Base-by-base conservation (phyloP, 768 basidiomycete genomes). In the Lactarius tabidus region DNA sequence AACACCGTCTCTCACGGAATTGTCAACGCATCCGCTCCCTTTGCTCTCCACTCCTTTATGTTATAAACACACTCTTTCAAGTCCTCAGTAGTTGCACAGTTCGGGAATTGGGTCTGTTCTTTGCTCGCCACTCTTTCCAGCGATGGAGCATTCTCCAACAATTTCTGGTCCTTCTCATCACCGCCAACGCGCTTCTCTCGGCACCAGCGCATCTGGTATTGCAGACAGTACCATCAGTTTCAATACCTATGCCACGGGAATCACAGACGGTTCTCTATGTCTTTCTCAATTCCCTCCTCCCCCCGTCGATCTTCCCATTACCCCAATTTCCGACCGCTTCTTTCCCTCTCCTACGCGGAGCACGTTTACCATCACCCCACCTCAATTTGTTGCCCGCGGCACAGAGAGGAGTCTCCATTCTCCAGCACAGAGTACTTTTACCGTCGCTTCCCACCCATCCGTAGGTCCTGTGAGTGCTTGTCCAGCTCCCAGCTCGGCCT, bases 151-250 rank as follows among this genome's bases (percentile, higher is more conserved):
- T 31, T 12, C 51, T 45, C 31, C 35, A 36, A 54, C 28, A n/a
- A 48, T 3, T 23, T 12, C 23, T 38, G 17, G 54, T 33, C 28
- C 68, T 38, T 33, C 59, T 14, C 57, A 64, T 43, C 80, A 82
- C 74, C 69, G 71, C 38, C 72, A 76, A 53, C 73, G 70, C 36
- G 71, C 73, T 23, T 86, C 84, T 41, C 70, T 81, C 53, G 78
- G 79, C 59, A 85, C 85, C 43, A 81, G 79, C 65, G 82, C 80
- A 7, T 86, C 85, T n/a, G 82, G 78, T 31, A 73, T 85, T 45
- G 83, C 85, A 38, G 82, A 81, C 57, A 85, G 83, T 59, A 82
- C 83, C 33, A 81, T 85, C 53, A 83, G 81, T 72, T 79, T 80
- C 69, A 70, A 68, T 31, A 74, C 73, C 62, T 62, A 62, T 71